Evolutionary conservation across 495 filamentous ascomycete genomes (phyloP), one percentile per base, ranked within the genome.

Genomic region (Aspergillus ostianus): DNA sequence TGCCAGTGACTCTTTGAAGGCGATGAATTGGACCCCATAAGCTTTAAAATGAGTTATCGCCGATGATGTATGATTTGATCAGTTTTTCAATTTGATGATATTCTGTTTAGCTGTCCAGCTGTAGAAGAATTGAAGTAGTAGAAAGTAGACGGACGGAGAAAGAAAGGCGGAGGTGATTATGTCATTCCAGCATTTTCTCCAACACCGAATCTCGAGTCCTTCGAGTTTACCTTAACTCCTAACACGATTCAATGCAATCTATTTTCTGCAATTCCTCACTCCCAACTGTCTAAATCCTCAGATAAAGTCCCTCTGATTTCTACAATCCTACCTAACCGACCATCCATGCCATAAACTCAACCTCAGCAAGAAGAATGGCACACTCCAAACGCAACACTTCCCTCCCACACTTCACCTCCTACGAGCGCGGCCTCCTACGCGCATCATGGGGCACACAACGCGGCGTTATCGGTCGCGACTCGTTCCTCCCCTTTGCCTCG

Each of bases 371-470:
- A 50, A 46, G 12, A 55, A 80, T 80, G 78, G 74, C 78, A 7
- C 78, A 80, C 55, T 80, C 78, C 72, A 97, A 97, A 82, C 88
- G 93, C 63, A 97, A 98, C 79, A 97, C 94, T 53, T 95, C 93
- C 57, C 90, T 96, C 47, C 88, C 94, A 19, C 90, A 97, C 74
- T 98, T 97, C 80, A 98, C 94, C 59, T 87, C 93, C 52, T 86
- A 97, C 75, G 94, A 98, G 77, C 88, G 94, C 51, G 80, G 80
- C 57, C 84, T 91, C 41, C 87, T 96, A 36, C 89, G 90, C 67
- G 75, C 82, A 21, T 83, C 84, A 56, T 98, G 95, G 90, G 87
- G 87, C 68, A 84, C 88, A 7, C 90, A 88, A 62, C 82, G 86
- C 32, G 91, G 92, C n/a, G 90, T 90, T 51, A 90, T 98, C 36